A percentile compares a stretch with the other conserved stretches of the same genome.
Evolutionary conservation across 148 eudicot genomes (phyloP).

Genomic region (Linanthus parryae): DNA sequence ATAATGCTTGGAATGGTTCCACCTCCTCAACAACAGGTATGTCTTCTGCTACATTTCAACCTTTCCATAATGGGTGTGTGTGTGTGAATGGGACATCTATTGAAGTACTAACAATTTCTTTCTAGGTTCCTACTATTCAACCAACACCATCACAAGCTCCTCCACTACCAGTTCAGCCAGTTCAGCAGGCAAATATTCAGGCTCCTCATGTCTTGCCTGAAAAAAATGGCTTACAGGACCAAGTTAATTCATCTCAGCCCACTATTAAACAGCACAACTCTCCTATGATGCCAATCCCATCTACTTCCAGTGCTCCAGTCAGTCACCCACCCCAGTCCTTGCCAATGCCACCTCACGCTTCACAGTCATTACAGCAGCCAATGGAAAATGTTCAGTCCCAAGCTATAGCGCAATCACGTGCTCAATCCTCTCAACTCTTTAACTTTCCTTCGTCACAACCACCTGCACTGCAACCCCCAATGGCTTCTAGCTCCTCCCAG

Average conservation of each 20-base stretch:
- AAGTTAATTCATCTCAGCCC: slow-evolving; percentile 31
- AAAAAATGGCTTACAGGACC: slow-evolving; percentile 58
- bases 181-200: slow-evolving; percentile 43
- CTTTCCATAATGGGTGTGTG: not conserved
- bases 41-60: slow-evolving; percentile 1
- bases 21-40: slow-evolving; percentile 63
- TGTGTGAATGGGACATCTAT: not conserved
- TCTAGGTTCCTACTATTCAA: slow-evolving; percentile 46
- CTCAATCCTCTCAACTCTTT: slow-evolving; percentile 56
- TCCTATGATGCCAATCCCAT: slow-evolving; percentile 28
- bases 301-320: slow-evolving; percentile 39
- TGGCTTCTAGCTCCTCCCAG: slow-evolving; percentile 43
- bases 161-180: slow-evolving; percentile 31
- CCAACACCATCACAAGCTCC: slow-evolving; percentile 37
- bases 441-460: slow-evolving; percentile 49
- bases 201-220: slow-evolving; percentile 36
- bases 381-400: slow-evolving; percentile 41
- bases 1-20: slow-evolving; percentile 99
- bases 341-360: slow-evolving; percentile 40
- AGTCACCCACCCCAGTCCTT: slow-evolving; percentile 46
- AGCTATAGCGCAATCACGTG: slow-evolving; percentile 34
- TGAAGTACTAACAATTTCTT: not conserved
- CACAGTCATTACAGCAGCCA: slow-evolving; percentile 38
- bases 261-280: slow-evolving; percentile 42
- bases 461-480: too few relatives aligned